Base-by-base conservation (phyloP, 345 rosid genomes). In the Melaleuca alternifolia region DNA sequence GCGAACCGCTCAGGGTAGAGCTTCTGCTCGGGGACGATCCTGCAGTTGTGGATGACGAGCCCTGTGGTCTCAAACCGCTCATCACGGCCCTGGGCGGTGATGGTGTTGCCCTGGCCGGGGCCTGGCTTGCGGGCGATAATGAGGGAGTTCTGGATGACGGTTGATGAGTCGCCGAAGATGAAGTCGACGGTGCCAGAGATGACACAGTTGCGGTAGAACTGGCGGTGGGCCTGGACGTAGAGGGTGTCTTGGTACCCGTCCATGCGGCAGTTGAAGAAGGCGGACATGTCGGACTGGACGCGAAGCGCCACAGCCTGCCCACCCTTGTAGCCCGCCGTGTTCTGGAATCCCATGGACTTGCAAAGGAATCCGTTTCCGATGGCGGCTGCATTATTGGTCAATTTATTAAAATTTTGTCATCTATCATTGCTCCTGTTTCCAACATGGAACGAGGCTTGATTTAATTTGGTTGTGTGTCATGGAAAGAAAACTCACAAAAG, bases 161-260 rank as follows among this genome's bases (percentile, higher is more conserved):
- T 86, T 1, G 91, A 81, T 6, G 94, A 92, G 83, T 93, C 93
- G 0, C 98, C 98, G 86, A 96, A 95, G 92, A 95, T 92, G 97
- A 95, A 96, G 84, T 96, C 97, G 18, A 94, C 87, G 0, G 96
- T 96, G 54, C 96, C 97, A 1, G 99, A 92, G 54, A 96, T 92
- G 85, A 92, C 93, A 54, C 91, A 89, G 88, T 95, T 91, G 54
- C 96, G 91, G 95, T 90, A 95, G 93, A 93, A 95, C 51, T 94
- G 96, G 20, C 96, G 91, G 48, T 90, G 87, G 86, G 91, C 85
- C 86, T 95, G 96, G 65, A 89, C 89, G 85, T 90, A 93, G 81
- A 96, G 86, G 2, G 98, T 92, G 92, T 94, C 95, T 90, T 96
- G 98, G 91, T 88, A 93, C 13, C 94, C 98, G 56, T 95, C 96